Evolutionary conservation across 768 basidiomycete genomes (phyloP).

Genomic region (Cystofilobasidium bisporidii): DNA sequence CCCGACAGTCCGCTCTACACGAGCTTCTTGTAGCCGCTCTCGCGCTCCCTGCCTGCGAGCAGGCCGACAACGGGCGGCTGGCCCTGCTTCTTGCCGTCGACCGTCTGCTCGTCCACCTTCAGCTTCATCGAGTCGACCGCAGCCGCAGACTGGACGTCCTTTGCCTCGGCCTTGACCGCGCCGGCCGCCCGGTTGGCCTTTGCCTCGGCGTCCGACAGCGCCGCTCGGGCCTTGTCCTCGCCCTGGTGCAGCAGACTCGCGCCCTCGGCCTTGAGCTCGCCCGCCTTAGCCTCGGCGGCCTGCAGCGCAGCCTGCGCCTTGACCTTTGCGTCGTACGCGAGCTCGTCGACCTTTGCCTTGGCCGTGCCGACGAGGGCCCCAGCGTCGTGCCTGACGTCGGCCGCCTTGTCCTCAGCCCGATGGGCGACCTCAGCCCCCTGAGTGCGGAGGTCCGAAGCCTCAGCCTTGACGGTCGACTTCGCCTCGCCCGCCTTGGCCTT

Average conservation of each 20-base stretch:
- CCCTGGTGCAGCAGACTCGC: not conserved
- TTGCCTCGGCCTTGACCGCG: not conserved
- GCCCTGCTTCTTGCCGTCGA: not conserved
- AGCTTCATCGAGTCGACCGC: not conserved
- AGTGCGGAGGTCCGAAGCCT: no score
- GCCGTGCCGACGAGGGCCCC: not conserved
- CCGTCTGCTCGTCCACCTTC: slow-evolving; percentile 3
- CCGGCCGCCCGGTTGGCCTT: not conserved
- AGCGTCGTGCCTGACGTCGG: slow-evolving; percentile 2
- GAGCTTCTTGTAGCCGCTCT: slow-evolving; percentile 20
- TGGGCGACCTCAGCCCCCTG: no score
- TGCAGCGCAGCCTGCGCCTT: no score
- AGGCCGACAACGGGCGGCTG: slow-evolving; percentile 10
- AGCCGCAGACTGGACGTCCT: not conserved
- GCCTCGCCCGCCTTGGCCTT: slow-evolving; percentile 10
- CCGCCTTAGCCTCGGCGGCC: not conserved
- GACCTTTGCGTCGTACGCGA: not conserved
- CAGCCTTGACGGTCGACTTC: no score
- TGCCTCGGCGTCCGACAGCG: not conserved
- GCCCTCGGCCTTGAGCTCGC: not conserved
- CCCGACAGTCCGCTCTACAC: no score
- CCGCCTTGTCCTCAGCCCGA: not conserved
- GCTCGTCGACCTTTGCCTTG: not conserved
- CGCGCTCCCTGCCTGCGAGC: slow-evolving; percentile 2
- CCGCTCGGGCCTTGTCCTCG: not conserved